Percentiles rank a stretch among this genome's conserved stretches.
phyloP scores from a whole-genome alignment of 345 rosid genomes.

The Heritiera fomes region DNA sequence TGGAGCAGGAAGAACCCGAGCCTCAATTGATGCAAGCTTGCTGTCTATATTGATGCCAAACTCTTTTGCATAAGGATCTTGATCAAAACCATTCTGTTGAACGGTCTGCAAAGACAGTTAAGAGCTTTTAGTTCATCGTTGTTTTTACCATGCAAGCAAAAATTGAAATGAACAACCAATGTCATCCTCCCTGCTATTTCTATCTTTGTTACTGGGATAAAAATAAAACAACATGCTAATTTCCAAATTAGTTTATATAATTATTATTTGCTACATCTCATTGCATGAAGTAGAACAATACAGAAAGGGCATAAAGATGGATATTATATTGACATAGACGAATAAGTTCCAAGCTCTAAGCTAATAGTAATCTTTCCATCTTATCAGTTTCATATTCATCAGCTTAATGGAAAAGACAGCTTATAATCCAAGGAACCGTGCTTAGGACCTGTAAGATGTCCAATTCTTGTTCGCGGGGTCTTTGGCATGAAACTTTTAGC shows the following conservation, averaged over 20 bases:
- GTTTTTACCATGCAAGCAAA: neutral
- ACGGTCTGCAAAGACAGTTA: constrained; percentile 29
- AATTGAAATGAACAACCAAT: neutral
- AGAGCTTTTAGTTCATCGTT: constrained; percentile 2
- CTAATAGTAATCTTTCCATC: neutral
- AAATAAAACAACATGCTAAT: neutral
- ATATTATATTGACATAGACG: neutral
- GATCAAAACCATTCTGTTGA: constrained; percentile 29
- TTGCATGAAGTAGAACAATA: neutral
- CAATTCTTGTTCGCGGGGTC: constrained; percentile 38
- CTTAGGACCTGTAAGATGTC: constrained; percentile 39
- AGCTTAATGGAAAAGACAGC: neutral
- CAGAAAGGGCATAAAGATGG: neutral
- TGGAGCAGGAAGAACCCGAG: constrained; percentile 50
- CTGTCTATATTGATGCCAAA: constrained; percentile 40
- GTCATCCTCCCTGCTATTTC: neutral
- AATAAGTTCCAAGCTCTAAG: neutral
- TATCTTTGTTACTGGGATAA: neutral
- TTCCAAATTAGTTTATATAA: neutral
- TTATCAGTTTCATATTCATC: constrained; percentile 5
- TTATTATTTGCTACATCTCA: neutral
- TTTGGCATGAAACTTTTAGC: constrained; percentile 41
- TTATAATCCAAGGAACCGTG: neutral
- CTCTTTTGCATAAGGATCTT: constrained; percentile 40
- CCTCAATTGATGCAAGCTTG: constrained; percentile 39